phyloP scores from a whole-genome alignment of 2,329 filamentous ascomycete species.

The Juglanconis sp. region DNA sequence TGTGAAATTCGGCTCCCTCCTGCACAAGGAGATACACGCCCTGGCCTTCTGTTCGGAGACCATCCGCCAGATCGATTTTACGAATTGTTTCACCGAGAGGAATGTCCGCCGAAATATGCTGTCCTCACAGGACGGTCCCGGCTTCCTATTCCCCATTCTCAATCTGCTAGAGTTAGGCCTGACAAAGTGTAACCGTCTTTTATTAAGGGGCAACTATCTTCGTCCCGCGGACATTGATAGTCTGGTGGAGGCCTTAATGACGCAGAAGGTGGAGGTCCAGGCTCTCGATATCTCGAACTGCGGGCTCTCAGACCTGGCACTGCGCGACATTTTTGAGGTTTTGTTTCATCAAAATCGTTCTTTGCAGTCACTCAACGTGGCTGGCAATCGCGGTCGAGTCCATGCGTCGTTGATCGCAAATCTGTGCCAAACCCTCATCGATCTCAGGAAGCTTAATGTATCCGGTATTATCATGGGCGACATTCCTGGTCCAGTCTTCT shows the following conservation, averaged over 20 bases:
- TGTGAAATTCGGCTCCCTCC: conserved; percentile 46
- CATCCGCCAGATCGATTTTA: conserved; percentile 52
- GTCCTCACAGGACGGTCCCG: conserved; percentile 18
- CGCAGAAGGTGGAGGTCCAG: conserved; percentile 36
- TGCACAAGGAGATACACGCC: conserved; percentile 56
- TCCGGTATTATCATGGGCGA: conserved; percentile 48
- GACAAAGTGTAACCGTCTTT: conserved; percentile 50
- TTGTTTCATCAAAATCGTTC: conserved; percentile 43
- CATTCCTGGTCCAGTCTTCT: conserved; percentile 43
- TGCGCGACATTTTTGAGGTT: conserved; percentile 46
- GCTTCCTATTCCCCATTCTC: conserved; percentile 40
- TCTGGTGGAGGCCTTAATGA: conserved; percentile 32
- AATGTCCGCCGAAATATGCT: conserved; percentile 16
- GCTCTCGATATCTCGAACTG: conserved; percentile 51
- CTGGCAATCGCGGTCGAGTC: conserved; percentile 50
- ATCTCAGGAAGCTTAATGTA: conserved; percentile 48
- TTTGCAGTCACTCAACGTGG: conserved; percentile 49
- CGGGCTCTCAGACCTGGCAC: conserved; percentile 45
- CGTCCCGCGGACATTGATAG: conserved; percentile 46
- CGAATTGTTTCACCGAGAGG: conserved; percentile 35
- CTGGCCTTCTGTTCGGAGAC: conserved; percentile 54
- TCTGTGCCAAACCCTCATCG: conserved; percentile 40
- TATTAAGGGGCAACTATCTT: conserved; percentile 48
- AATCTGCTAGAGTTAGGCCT: conserved; percentile 39
- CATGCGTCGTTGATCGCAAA: conserved; percentile 44